Evolutionary conservation across 129 eudicot genomes (phyloP), one percentile per base, ranked within the genome.

Genomic region (Chrysanthemum makinoi): DNA sequence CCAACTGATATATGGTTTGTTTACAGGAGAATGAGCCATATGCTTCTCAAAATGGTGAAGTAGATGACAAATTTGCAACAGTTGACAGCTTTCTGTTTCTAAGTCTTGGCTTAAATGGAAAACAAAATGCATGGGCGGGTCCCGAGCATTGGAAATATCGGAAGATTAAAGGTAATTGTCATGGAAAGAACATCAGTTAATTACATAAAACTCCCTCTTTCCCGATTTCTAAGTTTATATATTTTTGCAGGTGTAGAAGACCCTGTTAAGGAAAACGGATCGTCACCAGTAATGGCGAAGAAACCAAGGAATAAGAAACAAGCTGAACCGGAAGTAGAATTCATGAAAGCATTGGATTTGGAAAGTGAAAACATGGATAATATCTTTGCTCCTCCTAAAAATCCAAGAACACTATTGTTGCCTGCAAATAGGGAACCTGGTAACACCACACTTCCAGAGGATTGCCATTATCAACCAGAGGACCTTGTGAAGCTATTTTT

Each of bases 391-490:
- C 88, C 84, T 18, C 90, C 95, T 13, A 88, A 88, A 77, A 85
- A 83, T 56, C 77, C 82, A 3, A 88, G 69, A 74, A 76, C 85
- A 24, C 55, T 88, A 3, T 69, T 85, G 63, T 73, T 85, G 61
- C 90, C 95, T 12, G 69, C 80, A 39, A 85, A 82, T 64, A 75
- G 74, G 67, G 79, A 71, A 51, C 78, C 81, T 10, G 62, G 79
- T 57, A 76, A 71, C 44, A 80, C 81, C 24, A 88, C 67, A 66
- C 95, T 88, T 78, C 95, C 95, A 6, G 95, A 88, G 72, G 95
- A 88, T 73, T 82, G 95, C 53, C 90, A 85, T 74, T 85, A 85
- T 75, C 86, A 85, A 72, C 95, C 95, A 22, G 95, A 88, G 59
- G 80, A 83, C 76, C 95, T 88, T 43, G 83, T 80, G 22, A 85